These are phyloP conservation scores for Paracoccidioides brasiliensis DNA, from an alignment of 2,329 filamentous ascomycete genomes.

Conservation along the genomic window DNA sequence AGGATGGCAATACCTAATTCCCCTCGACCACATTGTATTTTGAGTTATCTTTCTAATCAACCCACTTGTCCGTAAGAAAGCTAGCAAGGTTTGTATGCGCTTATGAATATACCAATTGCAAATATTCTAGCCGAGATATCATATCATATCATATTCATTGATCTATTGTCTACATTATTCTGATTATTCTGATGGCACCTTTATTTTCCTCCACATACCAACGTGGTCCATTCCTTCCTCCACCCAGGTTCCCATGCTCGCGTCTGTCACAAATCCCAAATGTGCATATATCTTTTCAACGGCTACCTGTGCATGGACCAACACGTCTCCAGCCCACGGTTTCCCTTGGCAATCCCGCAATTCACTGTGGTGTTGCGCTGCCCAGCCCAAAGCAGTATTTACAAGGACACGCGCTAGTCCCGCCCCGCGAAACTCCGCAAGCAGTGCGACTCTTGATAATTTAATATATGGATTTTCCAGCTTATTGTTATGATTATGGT, in stretches of 20 bases:
- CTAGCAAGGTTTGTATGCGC: too few species aligned
- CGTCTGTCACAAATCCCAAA: constrained; percentile 62
- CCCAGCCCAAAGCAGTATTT: constrained; percentile 54
- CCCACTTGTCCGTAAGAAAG: too few species aligned
- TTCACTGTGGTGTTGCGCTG: constrained; percentile 44
- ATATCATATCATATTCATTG: background rate
- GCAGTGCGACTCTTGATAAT: constrained; percentile 62
- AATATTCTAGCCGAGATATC: background rate
- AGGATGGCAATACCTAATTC: too few species aligned
- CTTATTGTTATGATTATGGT: constrained; percentile 6
- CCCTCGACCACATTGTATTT: too few species aligned
- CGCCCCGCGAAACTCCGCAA: constrained; percentile 50
- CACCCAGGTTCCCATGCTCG: constrained; percentile 60
- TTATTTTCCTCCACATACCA: constrained; percentile 59
- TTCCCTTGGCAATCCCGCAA: constrained; percentile 30
- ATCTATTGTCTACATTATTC: background rate
- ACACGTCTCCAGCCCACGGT: constrained; percentile 59
- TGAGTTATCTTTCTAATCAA: too few species aligned
- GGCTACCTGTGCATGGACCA: constrained; percentile 63
- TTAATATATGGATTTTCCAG: constrained; percentile 66
- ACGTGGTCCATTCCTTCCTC: constrained; percentile 79
- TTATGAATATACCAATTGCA: too few species aligned
- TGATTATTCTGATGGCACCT: constrained; percentile 3
- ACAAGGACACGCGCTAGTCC: constrained; percentile 51
- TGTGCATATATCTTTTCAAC: constrained; percentile 53